Evolutionary conservation across 495 filamentous ascomycete genomes (phyloP).

Genomic region (Tetracladium marchalianum): DNA sequence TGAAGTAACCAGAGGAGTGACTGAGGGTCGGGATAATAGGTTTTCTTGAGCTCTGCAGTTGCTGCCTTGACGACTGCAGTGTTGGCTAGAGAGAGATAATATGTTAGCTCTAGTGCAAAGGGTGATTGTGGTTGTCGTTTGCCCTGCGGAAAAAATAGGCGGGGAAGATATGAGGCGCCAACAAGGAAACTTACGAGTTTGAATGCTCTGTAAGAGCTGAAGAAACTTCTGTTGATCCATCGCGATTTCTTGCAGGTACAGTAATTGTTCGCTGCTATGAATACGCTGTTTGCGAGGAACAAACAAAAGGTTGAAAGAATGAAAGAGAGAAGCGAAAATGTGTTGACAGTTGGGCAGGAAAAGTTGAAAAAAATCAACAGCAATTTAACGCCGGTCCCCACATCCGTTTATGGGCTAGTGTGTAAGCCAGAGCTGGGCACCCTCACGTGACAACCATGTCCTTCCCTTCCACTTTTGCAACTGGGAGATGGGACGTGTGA

Average conservation of each 20-base stretch:
- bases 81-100: constrained; percentile 43
- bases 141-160: background rate
- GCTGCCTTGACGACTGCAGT: constrained; percentile 78
- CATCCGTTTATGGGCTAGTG: too few relatives aligned
- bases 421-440: too few relatives aligned
- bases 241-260: constrained; percentile 3
- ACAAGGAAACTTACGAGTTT: constrained; percentile 51
- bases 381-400: too few relatives aligned
- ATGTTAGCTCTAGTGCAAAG: constrained; percentile 7
- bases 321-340: too few relatives aligned
- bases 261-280: too few relatives aligned
- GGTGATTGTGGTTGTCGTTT: constrained; percentile 19
- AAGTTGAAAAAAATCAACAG: too few relatives aligned
- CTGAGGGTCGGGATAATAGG: constrained; percentile 78
- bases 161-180: background rate
- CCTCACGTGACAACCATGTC: too few relatives aligned
- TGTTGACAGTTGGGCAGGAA: too few relatives aligned
- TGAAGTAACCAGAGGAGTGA: constrained; percentile 78
- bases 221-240: constrained; percentile 72
- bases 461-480: too few relatives aligned
- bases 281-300: too few relatives aligned
- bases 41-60: constrained; percentile 80
- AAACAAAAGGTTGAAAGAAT: too few relatives aligned
- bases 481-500: too few relatives aligned
- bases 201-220: constrained; percentile 63